A percentile compares a stretch with the other conserved stretches of the same genome.
Evolutionary conservation across 345 rosid species (phyloP).

Genomic region (Pugionium dolabratum): DNA sequence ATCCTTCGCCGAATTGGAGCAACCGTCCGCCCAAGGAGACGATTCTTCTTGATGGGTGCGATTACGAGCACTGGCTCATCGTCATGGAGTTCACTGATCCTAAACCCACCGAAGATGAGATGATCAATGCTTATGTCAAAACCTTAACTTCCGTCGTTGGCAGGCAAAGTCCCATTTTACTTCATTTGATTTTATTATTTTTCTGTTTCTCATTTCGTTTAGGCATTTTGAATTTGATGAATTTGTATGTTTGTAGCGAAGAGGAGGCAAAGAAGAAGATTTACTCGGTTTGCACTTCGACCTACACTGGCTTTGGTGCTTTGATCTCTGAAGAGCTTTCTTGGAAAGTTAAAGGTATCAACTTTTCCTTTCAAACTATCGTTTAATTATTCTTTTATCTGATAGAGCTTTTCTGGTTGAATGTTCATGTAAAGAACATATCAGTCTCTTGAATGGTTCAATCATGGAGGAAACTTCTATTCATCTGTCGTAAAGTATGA

Average conservation of each 20-base stretch:
- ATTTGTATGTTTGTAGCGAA: constrained; percentile 51
- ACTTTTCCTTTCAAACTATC: constrained; percentile 12
- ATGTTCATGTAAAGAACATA: too few relatives aligned
- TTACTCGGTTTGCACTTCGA: constrained; percentile 83
- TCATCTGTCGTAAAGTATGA: not conserved
- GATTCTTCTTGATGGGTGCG: constrained; percentile 90
- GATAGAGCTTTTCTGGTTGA: not conserved
- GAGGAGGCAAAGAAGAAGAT: constrained; percentile 98
- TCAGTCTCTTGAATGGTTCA: constrained; percentile 3
- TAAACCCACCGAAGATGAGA: constrained; percentile 80
- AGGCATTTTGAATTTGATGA: constrained; percentile 4
- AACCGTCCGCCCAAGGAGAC: constrained; percentile 93
- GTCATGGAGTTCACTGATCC: constrained; percentile 90
- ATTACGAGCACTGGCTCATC: constrained; percentile 93
- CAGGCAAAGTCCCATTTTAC: constrained; percentile 42
- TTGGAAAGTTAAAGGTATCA: constrained; percentile 78
- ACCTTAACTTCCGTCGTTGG: constrained; percentile 77
- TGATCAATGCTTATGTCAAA: constrained; percentile 77
- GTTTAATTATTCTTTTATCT: constrained; percentile 3
- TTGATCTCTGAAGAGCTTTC: constrained; percentile 94
- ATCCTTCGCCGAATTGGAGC: constrained; percentile 91
- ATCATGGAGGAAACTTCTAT: not conserved
- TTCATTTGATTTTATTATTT: not conserved
- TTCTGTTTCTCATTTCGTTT: not conserved
- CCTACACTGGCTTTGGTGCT: constrained; percentile 94